phyloP scores from a whole-genome alignment of 2,329 filamentous ascomycete genomes.

The Pestalotiopsis sp. region DNA sequence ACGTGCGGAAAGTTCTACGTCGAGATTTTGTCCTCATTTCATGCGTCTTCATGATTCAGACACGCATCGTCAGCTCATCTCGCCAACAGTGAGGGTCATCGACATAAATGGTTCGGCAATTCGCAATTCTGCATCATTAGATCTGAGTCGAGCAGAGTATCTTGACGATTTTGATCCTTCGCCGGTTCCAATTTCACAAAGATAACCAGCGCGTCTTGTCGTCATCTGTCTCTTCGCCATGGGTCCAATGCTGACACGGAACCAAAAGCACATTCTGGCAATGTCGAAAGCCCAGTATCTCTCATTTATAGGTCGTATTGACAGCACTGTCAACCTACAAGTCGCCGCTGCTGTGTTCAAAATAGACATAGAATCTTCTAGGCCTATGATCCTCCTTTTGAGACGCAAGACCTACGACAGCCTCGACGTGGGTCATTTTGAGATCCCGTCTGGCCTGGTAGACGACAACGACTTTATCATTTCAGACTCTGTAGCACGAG shows the following conservation, averaged over 20 bases:
- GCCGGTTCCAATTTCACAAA: not conserved
- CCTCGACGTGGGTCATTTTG: constrained; percentile 5
- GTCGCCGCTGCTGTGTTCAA: constrained; percentile 29
- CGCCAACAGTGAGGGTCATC: not conserved
- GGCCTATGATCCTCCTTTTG: constrained; percentile 26
- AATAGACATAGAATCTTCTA: constrained; percentile 22
- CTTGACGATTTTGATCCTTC: not conserved
- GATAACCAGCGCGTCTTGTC: not conserved
- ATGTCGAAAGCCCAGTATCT: constrained; percentile 31
- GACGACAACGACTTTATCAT: constrained; percentile 27
- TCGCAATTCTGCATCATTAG: not conserved
- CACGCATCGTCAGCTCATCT: not conserved
- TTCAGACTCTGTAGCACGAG: constrained; percentile 26
- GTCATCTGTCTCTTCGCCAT: not conserved
- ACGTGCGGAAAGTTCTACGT: not conserved
- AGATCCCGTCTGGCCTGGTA: constrained; percentile 28
- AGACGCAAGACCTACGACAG: constrained; percentile 15
- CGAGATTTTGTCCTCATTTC: not conserved
- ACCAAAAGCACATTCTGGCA: constrained; percentile 27
- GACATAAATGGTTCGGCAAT: not conserved
- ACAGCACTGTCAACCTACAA: constrained; percentile 20
- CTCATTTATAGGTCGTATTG: constrained; percentile 13
- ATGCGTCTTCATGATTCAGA: not conserved
- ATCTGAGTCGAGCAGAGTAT: not conserved
- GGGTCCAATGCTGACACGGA: constrained; percentile 21